Evolutionary conservation across 805 yeast species (phyloP).

Genomic region (Sungouiozyma intestinalis): DNA sequence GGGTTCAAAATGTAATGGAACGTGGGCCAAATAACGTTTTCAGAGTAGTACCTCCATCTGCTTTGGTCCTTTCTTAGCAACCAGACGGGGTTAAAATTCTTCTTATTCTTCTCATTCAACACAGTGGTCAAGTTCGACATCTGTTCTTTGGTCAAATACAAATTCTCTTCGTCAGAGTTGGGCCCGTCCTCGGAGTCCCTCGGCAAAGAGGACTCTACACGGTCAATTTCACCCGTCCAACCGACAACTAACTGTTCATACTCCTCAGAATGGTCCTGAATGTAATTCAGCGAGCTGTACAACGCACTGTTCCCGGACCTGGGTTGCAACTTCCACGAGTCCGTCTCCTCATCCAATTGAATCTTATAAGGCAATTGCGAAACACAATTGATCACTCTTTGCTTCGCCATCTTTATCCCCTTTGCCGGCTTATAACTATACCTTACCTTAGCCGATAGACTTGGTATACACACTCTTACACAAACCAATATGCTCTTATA

Average conservation of each 20-base stretch:
- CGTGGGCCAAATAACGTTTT: slow-evolving; percentile 85
- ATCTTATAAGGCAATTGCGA: slow-evolving; percentile 29
- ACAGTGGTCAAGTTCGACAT: slow-evolving; percentile 30
- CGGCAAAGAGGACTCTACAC: slow-evolving; percentile 3
- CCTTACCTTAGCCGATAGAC: too few species aligned
- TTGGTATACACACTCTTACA: too few species aligned
- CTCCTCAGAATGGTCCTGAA: slow-evolving; percentile 46
- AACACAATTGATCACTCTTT: slow-evolving; percentile 29
- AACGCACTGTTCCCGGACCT: slow-evolving; percentile 79
- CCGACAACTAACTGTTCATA: slow-evolving; percentile 88
- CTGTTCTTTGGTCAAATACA: slow-evolving; percentile 47
- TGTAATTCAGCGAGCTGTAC: slow-evolving; percentile 59
- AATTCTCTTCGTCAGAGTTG: slow-evolving; percentile 30
- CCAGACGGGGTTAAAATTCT: slow-evolving; percentile 70
- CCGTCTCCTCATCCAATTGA: slow-evolving; percentile 22
- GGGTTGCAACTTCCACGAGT: slow-evolving; percentile 47
- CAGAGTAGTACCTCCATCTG: slow-evolving; percentile 86
- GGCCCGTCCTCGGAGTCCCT: slow-evolving; percentile 4
- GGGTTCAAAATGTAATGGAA: slow-evolving; percentile 85
- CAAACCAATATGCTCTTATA: too few species aligned
- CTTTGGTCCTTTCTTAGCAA: slow-evolving; percentile 64
- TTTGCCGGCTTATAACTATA: neutral
- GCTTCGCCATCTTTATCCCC: slow-evolving; percentile 7
- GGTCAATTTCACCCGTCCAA: slow-evolving; percentile 84
- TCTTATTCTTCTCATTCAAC: slow-evolving; percentile 32